Evolutionary conservation across 2,329 filamentous ascomycete species (phyloP).

Genomic region (Penicillium digitatum): DNA sequence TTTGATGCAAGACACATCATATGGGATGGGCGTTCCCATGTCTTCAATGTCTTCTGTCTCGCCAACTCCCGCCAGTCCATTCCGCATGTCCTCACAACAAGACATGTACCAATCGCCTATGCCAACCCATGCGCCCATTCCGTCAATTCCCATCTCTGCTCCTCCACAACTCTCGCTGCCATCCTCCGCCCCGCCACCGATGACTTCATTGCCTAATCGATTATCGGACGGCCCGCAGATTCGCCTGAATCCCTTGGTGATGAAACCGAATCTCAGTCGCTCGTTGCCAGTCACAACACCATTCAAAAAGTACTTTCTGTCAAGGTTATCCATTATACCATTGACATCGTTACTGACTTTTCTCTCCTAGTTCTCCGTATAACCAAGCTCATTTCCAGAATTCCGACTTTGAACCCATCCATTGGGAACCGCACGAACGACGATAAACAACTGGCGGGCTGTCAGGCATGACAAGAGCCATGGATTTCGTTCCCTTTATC

Average conservation of each 20-base stretch:
- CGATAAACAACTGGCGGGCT: slow-evolving; percentile 6
- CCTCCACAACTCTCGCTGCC: slow-evolving; percentile 21
- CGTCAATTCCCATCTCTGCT: slow-evolving; percentile 27
- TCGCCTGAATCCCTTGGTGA: slow-evolving; percentile 41
- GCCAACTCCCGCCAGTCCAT: slow-evolving; percentile 29
- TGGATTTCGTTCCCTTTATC: slow-evolving; percentile 6
- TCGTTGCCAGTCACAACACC: slow-evolving; percentile 40
- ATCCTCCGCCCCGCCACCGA: slow-evolving; percentile 29
- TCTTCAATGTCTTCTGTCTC: slow-evolving; percentile 29
- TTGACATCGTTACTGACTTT: not conserved
- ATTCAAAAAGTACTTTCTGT: slow-evolving; percentile 40
- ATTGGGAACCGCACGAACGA: slow-evolving; percentile 43
- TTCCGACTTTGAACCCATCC: slow-evolving; percentile 45
- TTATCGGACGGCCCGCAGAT: slow-evolving; percentile 40
- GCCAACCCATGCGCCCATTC: slow-evolving; percentile 22
- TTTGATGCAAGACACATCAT: slow-evolving; percentile 37
- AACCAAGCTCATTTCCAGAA: slow-evolving; percentile 48
- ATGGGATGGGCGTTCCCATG: slow-evolving; percentile 25
- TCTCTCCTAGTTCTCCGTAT: slow-evolving; percentile 38
- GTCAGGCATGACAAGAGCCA: slow-evolving; percentile 12
- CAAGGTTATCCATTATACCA: not conserved
- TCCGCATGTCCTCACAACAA: slow-evolving; percentile 31
- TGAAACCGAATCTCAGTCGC: slow-evolving; percentile 40
- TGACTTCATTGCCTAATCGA: slow-evolving; percentile 34
- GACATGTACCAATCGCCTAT: slow-evolving; percentile 36